Evolutionary conservation across 2,329 filamentous ascomycete genomes (phyloP), one percentile per base, ranked within the genome.

Genomic region (Aurifilum marmelostoma): DNA sequence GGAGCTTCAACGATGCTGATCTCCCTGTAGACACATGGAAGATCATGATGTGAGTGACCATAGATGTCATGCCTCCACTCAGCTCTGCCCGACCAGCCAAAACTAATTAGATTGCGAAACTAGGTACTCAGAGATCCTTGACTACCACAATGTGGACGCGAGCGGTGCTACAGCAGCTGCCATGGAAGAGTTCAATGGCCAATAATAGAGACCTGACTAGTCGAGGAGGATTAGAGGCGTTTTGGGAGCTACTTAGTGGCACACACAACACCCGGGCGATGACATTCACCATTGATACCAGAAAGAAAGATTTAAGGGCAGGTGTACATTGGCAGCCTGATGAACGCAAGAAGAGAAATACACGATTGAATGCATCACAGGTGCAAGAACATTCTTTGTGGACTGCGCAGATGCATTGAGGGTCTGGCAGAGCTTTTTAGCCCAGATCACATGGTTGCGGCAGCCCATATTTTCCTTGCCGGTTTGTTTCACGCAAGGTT

Each of bases 1-100:
- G 96, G 96, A 97, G 94, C 66, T 99, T 99, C 83, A 98, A 98
- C 80, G 96, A 99, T 76, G 96, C 95, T 62, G 96, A 99, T 78
- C 84, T 99, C 68, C 95, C 96, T 0, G 94, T 98, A 64, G 96
- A 99, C 78, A 97, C 94, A n/a, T 99, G 96, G 96, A 99, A 99
- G 85, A 97, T 99, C 79, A 99, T 98, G 96, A 99, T 99, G 96
- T 97, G 86, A 78, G 91, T 80, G 16, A n/a, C 41, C 11, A 29
- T 2, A 59, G 8, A 5, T 16, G 14, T n/a, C 24, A 21, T 12
- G 7, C 16, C 39, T 16, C 27, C n/a, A 1, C 24, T n/a, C 12
- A 29, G 16, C 34, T 24, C 12, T 4, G 34, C 43, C 24, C n/a
- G 24, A 50, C 18, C 6, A 39, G 29, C 21, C 14, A 34, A 8